Base-by-base conservation (phyloP, 2,329 filamentous ascomycete genomes). In the Beauveria bassiana region DNA sequence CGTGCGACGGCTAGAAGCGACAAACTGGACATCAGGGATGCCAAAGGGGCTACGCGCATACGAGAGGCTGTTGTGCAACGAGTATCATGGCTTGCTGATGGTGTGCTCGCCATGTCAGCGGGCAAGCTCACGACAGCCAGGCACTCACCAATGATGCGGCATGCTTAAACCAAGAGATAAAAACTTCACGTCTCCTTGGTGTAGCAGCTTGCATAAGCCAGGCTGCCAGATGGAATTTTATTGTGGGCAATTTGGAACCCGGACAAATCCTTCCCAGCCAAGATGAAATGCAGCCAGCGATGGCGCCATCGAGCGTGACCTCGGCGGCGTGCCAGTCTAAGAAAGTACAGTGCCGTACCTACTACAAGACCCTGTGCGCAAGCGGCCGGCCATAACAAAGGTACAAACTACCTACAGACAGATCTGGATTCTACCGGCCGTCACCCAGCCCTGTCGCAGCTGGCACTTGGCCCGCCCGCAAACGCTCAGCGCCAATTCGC, bases 241-340 rank as follows among this genome's bases (percentile, higher is more conserved):
- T 24, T 40, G 22, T 12, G 45, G 14, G 9, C 12, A 42, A 12
- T 52, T 14, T 43, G 18, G 34, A 45, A 55, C 7, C 20, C 34
- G 38, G 18, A 12, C 53, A n/a, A 55, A 34, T 14, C 31, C 31
- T 34, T 34, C 31, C 31, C 12, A 34, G 12, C 31, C 31, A 34
- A 38, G 34, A 45, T 46, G 40, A 47, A 57, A 57, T 42, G 31
- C 18, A 46, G 45, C 31, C 31, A 16, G 57, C 57, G 57, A 59
- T 59, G 57, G 57, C 57, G 57, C 57, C 38, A 59, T 59, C 46
- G 38, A 20, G 34, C 57, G 57, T 52, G 57, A 51, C 47, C 10
- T 46, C 24, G 46, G 46, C 20, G 38, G 16, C 20, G 50, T 40
- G 31, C 49, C 49, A 18, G 49, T 20, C 34, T 38, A 16, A 12